phyloP scores from a whole-genome alignment of 2,329 filamentous ascomycete species.

The Trichophyton verrucosum region DNA sequence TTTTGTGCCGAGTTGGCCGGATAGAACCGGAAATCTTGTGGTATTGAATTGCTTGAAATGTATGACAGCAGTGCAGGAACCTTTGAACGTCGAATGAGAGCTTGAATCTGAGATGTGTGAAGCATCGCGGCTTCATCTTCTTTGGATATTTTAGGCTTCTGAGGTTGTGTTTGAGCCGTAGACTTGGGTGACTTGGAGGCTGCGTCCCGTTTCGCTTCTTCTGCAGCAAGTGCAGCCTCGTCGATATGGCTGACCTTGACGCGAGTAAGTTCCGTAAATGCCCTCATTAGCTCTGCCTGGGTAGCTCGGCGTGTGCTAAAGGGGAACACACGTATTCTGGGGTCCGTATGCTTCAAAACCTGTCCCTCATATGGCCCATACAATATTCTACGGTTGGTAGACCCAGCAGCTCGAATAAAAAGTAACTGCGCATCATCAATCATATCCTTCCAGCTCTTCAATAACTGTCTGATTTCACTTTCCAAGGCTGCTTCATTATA shows the following conservation, averaged over 20 bases:
- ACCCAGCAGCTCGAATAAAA: slow-evolving; percentile 81
- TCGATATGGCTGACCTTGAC: slow-evolving; percentile 73
- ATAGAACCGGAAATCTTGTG: slow-evolving; percentile 61
- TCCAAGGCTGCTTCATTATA: slow-evolving; percentile 89
- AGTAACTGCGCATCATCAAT: slow-evolving; percentile 75
- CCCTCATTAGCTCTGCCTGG: slow-evolving; percentile 85
- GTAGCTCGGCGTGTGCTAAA: slow-evolving; percentile 88
- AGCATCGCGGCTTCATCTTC: slow-evolving; percentile 71
- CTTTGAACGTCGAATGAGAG: slow-evolving; percentile 78
- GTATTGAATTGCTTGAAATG: slow-evolving; percentile 60
- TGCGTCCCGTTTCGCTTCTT: slow-evolving; percentile 37
- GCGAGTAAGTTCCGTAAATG: slow-evolving; percentile 84
- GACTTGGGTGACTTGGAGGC: slow-evolving; percentile 25
- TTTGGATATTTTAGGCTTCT: slow-evolving; percentile 54
- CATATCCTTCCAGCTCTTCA: slow-evolving; percentile 72
- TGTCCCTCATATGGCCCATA: slow-evolving; percentile 89
- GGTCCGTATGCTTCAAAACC: slow-evolving; percentile 65
- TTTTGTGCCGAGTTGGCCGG: slow-evolving; percentile 55
- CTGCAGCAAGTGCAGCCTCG: slow-evolving; percentile 47
- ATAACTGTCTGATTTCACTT: slow-evolving; percentile 71
- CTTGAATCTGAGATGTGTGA: slow-evolving; percentile 80
- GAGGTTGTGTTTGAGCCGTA: slow-evolving; percentile 24
- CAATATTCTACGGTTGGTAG: slow-evolving; percentile 70
- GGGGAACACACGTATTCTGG: slow-evolving; percentile 72
- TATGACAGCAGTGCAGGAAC: slow-evolving; percentile 78